These are phyloP conservation scores for Calocybe indica DNA, from an alignment of 768 basidiomycete genomes.

Conservation along the genomic window DNA sequence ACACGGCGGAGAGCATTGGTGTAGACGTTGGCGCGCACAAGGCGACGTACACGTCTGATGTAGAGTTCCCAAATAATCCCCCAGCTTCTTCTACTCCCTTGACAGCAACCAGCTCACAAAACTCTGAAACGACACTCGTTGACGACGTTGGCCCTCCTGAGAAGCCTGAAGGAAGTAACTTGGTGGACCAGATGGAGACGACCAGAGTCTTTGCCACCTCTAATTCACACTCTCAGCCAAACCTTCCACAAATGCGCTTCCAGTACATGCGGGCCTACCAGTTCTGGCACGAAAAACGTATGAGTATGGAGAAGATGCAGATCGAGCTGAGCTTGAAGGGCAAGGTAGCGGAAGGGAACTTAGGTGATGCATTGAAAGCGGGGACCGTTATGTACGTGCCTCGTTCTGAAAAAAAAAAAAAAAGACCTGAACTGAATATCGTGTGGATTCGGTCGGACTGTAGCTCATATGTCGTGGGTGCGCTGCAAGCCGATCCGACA, in stretches of 20 bases:
- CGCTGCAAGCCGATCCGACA: slow-evolving; percentile 20
- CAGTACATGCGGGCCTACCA: slow-evolving; percentile 28
- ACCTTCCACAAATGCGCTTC: slow-evolving; percentile 9
- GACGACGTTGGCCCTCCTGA: too few species aligned
- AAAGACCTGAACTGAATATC: not conserved
- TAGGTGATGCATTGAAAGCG: slow-evolving; percentile 16
- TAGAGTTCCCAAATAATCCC: not conserved
- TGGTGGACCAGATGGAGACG: too few species aligned
- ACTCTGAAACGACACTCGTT: not conserved
- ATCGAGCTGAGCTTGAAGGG: slow-evolving; percentile 16
- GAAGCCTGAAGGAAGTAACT: too few species aligned
- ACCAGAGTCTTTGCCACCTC: too few species aligned
- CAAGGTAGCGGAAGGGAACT: slow-evolving; percentile 8
- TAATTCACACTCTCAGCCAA: too few species aligned
- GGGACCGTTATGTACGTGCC: slow-evolving; percentile 25
- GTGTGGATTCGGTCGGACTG: not conserved
- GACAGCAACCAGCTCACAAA: not conserved
- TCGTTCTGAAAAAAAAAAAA: not conserved
- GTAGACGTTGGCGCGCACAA: too few species aligned
- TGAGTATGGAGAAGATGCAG: slow-evolving; percentile 25
- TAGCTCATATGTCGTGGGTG: slow-evolving; percentile 26
- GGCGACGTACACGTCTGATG: slow-evolving; percentile 1
- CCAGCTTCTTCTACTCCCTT: not conserved
- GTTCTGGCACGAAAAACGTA: slow-evolving; percentile 21
- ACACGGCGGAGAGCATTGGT: slow-evolving; percentile 14